Evolutionary conservation across 192 early-diverging fungal genomes (phyloP).

Genomic region (Coemansia sp.): DNA sequence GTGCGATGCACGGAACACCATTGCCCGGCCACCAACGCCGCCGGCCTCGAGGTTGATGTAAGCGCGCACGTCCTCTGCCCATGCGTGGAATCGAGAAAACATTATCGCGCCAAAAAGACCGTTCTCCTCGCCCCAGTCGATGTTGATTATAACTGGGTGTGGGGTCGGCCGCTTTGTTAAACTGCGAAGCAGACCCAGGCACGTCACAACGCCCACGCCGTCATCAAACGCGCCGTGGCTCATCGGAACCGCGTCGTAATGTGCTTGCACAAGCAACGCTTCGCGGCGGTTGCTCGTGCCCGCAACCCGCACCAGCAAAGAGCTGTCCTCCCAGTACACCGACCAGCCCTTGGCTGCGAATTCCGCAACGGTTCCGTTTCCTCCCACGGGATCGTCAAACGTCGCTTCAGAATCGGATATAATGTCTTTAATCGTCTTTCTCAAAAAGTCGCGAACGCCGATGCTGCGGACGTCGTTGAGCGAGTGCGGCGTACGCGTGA

Average conservation of each 20-base stretch:
- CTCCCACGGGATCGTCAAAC: conserved; percentile 32
- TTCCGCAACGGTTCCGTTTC: conserved; percentile 32
- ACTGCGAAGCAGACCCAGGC: conserved; percentile 66
- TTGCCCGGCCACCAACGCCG: conserved; percentile 68
- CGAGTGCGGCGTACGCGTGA: conserved; percentile 49
- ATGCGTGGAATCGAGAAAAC: conserved; percentile 64
- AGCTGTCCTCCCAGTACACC: conserved; percentile 57
- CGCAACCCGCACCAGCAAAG: conserved; percentile 62
- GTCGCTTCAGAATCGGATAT: conserved; percentile 20
- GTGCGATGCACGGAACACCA: conserved; percentile 63
- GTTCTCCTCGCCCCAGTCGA: conserved; percentile 72
- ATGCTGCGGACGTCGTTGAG: conserved; percentile 53
- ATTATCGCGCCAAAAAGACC: conserved; percentile 63
- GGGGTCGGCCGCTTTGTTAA: conserved; percentile 60
- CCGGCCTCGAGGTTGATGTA: conserved; percentile 74
- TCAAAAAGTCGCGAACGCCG: conserved; percentile 47
- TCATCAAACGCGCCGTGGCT: conserved; percentile 72
- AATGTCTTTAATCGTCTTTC: conserved; percentile 22
- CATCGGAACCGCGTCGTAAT: conserved; percentile 69
- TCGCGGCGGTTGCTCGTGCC: conserved; percentile 54
- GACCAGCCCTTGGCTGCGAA: conserved; percentile 26
- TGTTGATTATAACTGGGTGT: conserved; percentile 67
- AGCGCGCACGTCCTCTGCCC: conserved; percentile 62
- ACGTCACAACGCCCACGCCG: conserved; percentile 64
- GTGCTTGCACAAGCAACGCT: conserved; percentile 66